Conservation (phyloP, 192 early-diverging fungal species). For the Entomortierella chlamydospora region DNA sequence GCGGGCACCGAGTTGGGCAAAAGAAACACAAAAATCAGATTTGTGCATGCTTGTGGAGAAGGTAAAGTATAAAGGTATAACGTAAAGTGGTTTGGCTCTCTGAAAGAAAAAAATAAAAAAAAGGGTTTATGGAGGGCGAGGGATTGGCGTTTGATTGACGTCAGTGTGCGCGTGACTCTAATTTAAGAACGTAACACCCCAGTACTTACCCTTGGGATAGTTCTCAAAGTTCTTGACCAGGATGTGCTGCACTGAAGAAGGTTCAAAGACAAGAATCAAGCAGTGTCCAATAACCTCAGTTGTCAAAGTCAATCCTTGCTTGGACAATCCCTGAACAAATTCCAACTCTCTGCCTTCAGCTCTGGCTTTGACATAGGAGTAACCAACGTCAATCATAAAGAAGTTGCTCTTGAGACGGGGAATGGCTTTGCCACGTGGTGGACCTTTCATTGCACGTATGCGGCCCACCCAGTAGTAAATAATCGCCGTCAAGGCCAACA, state of each 20-base stretch:
- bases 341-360: slow-evolving; percentile 45
- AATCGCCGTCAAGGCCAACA: slow-evolving; percentile 49
- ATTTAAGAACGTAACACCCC: neutral
- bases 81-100: no score
- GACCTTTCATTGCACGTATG: slow-evolving; percentile 41
- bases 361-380: slow-evolving; percentile 36
- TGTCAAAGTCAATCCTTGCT: slow-evolving; percentile 43
- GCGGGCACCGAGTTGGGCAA: no score
- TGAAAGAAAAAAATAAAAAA: no score
- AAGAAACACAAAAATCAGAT: no score
- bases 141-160: neutral
- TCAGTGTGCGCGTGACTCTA: neutral
- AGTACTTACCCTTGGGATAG: slow-evolving; percentile 51
- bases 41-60: no score
- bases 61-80: no score
- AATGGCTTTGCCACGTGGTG: slow-evolving; percentile 51
- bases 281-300: slow-evolving; percentile 48
- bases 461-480: slow-evolving; percentile 53
- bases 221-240: slow-evolving; percentile 57
- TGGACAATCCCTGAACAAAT: slow-evolving; percentile 44
- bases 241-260: slow-evolving; percentile 53
- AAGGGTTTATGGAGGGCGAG: neutral
- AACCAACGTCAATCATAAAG: slow-evolving; percentile 47
- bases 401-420: slow-evolving; percentile 40
- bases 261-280: slow-evolving; percentile 46